Base-by-base conservation (phyloP, 352 stramenopile genomes). In the Phytopythium chamaehyphon region DNA sequence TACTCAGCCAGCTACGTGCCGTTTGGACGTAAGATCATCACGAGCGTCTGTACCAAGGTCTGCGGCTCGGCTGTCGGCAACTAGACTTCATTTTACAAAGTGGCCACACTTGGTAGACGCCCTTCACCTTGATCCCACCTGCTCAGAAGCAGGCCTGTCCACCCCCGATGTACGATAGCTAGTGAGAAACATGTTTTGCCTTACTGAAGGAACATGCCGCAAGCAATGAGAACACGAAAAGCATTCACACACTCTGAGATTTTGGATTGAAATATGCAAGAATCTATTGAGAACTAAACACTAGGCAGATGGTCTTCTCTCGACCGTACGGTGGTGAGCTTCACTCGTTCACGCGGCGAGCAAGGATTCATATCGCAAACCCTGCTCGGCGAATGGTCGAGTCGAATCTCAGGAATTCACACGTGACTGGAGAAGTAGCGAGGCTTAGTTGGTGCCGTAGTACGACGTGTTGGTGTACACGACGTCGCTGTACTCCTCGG, bases 1-100 rank as follows among this genome's bases (percentile, higher is more conserved):
- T 93, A 94, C 55, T 88, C 82, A 47, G 79, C 80, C 16, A 94
- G 81, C 33, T 94, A 90, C 64, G 76, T 94, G 22, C 84, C 81
- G 16, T 94, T 86, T 58, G 84, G 84, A 50, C 81, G 82, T 55
- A 90, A 91, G 58, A 87, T 92, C 40, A 65, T 93, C 55, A 71
- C 72, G 23, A 53, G 62, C 14, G 75, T 92, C 15, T 73, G 67
- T 51, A 75, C 83, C 21, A 92, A 90, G 40, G 43, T 83, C 11
- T 92, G 82, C 28, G 73, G 71, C 21, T 49, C 65, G 24, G 55
- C 59, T 7, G 44, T 67, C 9, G 46, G 46, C 19, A 51, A 28
- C 16, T 51, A 51, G 33, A 16, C 37, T 42, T 14, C 15, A 6
- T 6, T 42, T 28, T 14, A 18, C 19, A 33, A 5, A 33, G 5